These are phyloP conservation scores for Aspergillus nanangensis DNA, from an alignment of 495 filamentous ascomycete species.

Conservation along the genomic window DNA sequence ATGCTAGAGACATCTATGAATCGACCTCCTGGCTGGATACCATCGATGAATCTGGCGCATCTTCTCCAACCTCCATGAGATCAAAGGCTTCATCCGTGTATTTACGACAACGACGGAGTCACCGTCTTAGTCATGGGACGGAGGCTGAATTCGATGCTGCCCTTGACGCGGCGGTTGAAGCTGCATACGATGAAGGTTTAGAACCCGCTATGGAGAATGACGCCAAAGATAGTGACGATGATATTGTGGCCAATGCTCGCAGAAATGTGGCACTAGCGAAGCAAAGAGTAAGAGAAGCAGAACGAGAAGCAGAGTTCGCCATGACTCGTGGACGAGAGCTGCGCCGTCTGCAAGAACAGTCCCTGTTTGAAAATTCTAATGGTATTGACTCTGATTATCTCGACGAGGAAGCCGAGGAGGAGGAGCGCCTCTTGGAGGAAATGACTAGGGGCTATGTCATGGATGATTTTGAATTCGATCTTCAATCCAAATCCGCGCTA, in stretches of 20 bases:
- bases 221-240: slow-evolving; percentile 33
- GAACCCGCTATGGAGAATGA: slow-evolving; percentile 59
- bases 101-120: slow-evolving; percentile 61
- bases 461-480: slow-evolving; percentile 80
- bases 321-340: slow-evolving; percentile 44
- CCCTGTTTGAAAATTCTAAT: slow-evolving; percentile 21
- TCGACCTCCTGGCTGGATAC: slow-evolving; percentile 94
- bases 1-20: slow-evolving; percentile 52
- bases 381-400: slow-evolving; percentile 43
- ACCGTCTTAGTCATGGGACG: slow-evolving; percentile 65
- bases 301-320: slow-evolving; percentile 65
- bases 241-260: slow-evolving; percentile 53
- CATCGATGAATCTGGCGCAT: slow-evolving; percentile 90
- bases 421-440: slow-evolving; percentile 87
- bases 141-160: slow-evolving; percentile 95
- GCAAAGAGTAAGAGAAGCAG: slow-evolving; percentile 72
- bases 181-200: slow-evolving; percentile 89
- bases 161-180: slow-evolving; percentile 91
- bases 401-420: slow-evolving; percentile 81
- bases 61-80: slow-evolving; percentile 74
- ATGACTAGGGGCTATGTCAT: slow-evolving; percentile 85
- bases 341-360: slow-evolving; percentile 35
- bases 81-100: slow-evolving; percentile 70
- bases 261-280: slow-evolving; percentile 73
- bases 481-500: slow-evolving; percentile 67